Percentiles rank a stretch among this genome's conserved stretches.
phyloP scores from a whole-genome alignment of 2,329 filamentous ascomycete genomes.

The Hypoxylon sp. region DNA sequence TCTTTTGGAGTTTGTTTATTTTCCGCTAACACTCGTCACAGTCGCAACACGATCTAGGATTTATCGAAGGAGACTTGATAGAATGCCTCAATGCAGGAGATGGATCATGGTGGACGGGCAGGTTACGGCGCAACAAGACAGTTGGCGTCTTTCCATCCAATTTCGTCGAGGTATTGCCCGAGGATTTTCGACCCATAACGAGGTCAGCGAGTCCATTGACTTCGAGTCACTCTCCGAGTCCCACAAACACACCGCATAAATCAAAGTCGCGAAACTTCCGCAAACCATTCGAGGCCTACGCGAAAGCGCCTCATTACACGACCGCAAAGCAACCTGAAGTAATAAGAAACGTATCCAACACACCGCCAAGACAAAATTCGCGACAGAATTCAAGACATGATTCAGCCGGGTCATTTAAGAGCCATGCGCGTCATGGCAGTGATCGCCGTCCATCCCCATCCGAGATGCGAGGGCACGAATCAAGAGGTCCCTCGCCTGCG shows the following conservation, averaged over 20 bases:
- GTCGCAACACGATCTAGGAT: conserved; percentile 94
- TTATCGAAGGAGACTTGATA: conserved; percentile 97
- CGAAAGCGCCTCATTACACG: conserved; percentile 76
- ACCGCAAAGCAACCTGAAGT: conserved; percentile 73
- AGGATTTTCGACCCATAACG: conserved; percentile 83
- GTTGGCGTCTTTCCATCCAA: conserved; percentile 97
- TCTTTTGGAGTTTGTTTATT: conserved; percentile 27
- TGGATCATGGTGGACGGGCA: conserved; percentile 98
- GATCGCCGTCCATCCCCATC: conserved; percentile 45
- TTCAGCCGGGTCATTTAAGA: conserved; percentile 58
- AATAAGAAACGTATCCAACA: conserved; percentile 61
- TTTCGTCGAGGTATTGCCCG: conserved; percentile 91
- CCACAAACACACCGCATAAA: conserved; percentile 69
- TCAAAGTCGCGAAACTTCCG: conserved; percentile 74
- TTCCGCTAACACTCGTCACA: conserved; percentile 53
- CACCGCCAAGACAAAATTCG: conserved; percentile 60
- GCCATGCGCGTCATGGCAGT: conserved; percentile 43
- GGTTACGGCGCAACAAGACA: conserved; percentile 88
- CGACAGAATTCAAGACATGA: conserved; percentile 63
- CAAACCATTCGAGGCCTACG: conserved; percentile 77
- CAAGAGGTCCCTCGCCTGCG: conserved; percentile 49
- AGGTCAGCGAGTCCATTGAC: conserved; percentile 74
- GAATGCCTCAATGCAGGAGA: conserved; percentile 98
- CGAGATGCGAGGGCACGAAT: conserved; percentile 43
- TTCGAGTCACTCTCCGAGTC: conserved; percentile 67